Evolutionary conservation across 306 rosid species (phyloP).

Genomic region (Oemleria cerasiformis): DNA sequence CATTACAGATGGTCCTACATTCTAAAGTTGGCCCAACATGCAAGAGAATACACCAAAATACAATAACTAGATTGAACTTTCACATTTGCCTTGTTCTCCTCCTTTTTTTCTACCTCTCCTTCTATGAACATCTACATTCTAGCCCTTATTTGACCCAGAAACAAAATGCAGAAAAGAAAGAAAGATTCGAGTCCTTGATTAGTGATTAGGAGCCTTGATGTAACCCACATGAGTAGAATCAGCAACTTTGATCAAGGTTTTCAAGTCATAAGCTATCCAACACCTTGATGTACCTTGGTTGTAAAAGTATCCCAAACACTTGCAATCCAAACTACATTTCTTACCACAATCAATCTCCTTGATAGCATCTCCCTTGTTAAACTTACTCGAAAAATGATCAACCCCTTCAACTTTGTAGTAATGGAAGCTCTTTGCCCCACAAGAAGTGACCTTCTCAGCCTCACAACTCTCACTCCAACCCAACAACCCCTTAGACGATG

Average conservation of each 20-base stretch:
- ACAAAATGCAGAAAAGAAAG: too few relatives aligned
- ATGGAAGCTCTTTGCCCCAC: conserved; percentile 39
- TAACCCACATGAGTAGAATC: conserved; percentile 56
- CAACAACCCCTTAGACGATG: conserved; percentile 18
- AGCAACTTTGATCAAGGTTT: conserved; percentile 43
- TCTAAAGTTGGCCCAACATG: too few relatives aligned
- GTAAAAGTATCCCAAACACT: conserved; percentile 64
- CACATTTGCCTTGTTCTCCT: too few relatives aligned
- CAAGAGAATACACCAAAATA: too few relatives aligned
- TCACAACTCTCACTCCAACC: conserved; percentile 35
- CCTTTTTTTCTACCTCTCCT: too few relatives aligned
- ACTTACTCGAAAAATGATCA: conserved; percentile 64
- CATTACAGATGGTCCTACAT: too few relatives aligned
- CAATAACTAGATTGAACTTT: too few relatives aligned
- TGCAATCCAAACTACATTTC: conserved; percentile 51
- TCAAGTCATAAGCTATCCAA: conserved; percentile 72
- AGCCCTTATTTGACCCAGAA: too few relatives aligned
- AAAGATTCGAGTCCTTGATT: not conserved
- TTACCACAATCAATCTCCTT: conserved; percentile 41
- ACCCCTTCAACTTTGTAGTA: conserved; percentile 64
- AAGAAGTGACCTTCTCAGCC: conserved; percentile 39
- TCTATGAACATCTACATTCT: too few relatives aligned
- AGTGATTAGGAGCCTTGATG: conserved; percentile 53
- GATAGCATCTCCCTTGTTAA: conserved; percentile 36
- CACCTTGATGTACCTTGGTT: conserved; percentile 46